Percentiles rank a stretch among this genome's conserved stretches.
Conservation (phyloP, 306 rosid species). For the Myrica gale region DNA sequence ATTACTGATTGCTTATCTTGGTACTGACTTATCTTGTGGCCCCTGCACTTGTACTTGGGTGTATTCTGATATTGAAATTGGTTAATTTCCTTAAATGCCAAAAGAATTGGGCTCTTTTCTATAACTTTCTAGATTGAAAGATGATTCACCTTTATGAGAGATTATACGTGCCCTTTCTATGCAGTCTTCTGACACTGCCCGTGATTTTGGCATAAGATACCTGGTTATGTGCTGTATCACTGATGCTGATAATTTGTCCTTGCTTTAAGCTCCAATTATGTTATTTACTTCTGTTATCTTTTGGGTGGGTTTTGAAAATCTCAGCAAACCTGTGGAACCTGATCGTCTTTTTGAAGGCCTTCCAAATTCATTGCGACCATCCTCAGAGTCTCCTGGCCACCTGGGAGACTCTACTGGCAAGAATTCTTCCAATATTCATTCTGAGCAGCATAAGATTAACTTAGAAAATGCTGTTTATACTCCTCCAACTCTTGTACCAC, state of each 20-base stretch:
- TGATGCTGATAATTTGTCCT: not conserved
- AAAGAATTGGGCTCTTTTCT: not conserved
- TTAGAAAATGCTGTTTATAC: constrained; percentile 73
- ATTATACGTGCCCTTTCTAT: not conserved
- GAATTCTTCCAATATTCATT: constrained; percentile 52
- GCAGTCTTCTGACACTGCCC: not conserved
- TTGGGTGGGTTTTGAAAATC: constrained; percentile 24
- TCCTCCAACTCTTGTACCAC: constrained; percentile 90
- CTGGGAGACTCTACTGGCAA: constrained; percentile 59
- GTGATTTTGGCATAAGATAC: not conserved
- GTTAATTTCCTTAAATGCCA: not conserved
- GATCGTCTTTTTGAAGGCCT: constrained; percentile 95
- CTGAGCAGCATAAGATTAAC: constrained; percentile 54
- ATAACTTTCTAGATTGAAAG: not conserved
- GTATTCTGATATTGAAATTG: not conserved
- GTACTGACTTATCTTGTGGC: not conserved
- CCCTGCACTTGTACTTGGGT: not conserved
- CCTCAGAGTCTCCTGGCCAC: constrained; percentile 80
- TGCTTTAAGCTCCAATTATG: constrained; percentile 17
- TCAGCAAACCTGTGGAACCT: constrained; percentile 98
- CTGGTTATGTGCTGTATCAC: not conserved
- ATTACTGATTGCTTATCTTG: not conserved
- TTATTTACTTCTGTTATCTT: constrained; percentile 13
- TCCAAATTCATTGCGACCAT: constrained; percentile 91
- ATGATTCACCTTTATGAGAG: not conserved